phyloP scores from a whole-genome alignment of 805 yeast species.

The Diddensiella transvaalensis region DNA sequence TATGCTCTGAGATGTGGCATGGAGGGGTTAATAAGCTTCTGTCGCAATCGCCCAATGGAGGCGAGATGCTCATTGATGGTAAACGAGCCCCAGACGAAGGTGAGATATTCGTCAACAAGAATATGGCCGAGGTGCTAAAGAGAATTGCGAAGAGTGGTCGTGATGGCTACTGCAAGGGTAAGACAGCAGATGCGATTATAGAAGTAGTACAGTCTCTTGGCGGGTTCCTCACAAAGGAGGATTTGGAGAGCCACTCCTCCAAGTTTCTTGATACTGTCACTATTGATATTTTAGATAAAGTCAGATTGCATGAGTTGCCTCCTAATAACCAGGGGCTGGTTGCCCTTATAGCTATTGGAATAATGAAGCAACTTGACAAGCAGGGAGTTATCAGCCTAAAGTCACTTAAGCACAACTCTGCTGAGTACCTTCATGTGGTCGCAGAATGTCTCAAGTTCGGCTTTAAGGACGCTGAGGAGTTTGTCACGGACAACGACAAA shows the following conservation, averaged over 20 bases:
- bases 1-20: conserved; percentile 53
- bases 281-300: conserved; percentile 45
- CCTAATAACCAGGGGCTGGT: conserved; percentile 83
- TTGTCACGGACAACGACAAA: conserved; percentile 56
- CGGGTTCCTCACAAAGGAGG: conserved; percentile 54
- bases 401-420: conserved; percentile 53
- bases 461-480: conserved; percentile 71
- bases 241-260: conserved; percentile 54
- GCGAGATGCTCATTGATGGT: conserved; percentile 34
- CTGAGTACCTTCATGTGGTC: conserved; percentile 64
- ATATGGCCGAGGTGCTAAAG: conserved; percentile 51
- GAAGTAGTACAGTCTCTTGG: conserved; percentile 49
- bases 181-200: conserved; percentile 63
- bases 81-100: conserved; percentile 56
- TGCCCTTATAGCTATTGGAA: conserved; percentile 67
- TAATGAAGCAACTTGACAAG: conserved; percentile 53
- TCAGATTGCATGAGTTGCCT: conserved; percentile 73
- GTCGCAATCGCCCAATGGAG: conserved; percentile 33
- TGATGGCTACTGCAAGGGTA: conserved; percentile 66
- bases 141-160: conserved; percentile 54
- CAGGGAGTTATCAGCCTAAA: conserved; percentile 41
- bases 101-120: conserved; percentile 49
- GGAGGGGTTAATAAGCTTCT: conserved; percentile 39
- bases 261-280: conserved; percentile 63
- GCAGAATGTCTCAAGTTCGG: conserved; percentile 69